These are phyloP conservation scores for Tulasnella calospora DNA, from an alignment of 768 basidiomycete species.

Conservation along the genomic window DNA sequence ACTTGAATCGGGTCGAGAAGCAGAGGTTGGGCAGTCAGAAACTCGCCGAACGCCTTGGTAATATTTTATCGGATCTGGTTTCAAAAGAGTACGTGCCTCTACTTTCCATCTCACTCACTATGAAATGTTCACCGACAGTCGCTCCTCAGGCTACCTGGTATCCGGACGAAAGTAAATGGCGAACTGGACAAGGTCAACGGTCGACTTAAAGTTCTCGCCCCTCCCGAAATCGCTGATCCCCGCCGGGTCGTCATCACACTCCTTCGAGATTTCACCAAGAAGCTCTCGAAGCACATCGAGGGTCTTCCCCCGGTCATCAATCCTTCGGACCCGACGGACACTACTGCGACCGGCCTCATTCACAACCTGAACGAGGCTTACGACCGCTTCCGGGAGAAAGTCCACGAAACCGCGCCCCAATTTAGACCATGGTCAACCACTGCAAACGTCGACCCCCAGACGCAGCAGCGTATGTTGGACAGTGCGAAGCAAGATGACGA, in stretches of 20 bases:
- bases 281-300: conserved; percentile 14
- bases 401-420: conserved; percentile 1
- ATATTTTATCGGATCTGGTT: conserved; percentile 60
- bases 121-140: not conserved
- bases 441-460: not conserved
- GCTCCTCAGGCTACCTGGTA: conserved; percentile 1
- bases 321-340: not conserved
- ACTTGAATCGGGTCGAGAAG: not conserved
- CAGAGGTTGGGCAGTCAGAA: conserved; percentile 21
- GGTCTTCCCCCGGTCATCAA: conserved; percentile 3
- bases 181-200: not conserved
- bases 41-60: conserved; percentile 54
- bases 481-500: conserved; percentile 6
- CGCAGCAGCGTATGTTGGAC: not conserved
- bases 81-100: conserved; percentile 14
- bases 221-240: conserved; percentile 10
- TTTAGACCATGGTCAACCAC: conserved; percentile 3
- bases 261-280: conserved; percentile 13
- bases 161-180: not conserved
- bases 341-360: not conserved
- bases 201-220: not conserved
- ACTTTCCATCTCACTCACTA: not conserved
- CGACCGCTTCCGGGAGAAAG: conserved; percentile 13
- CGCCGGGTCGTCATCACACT: not conserved
- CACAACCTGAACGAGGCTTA: not conserved